These are phyloP conservation scores for Lycium ferocissimum DNA, from an alignment of 257 asterid species.

Conservation along the genomic window DNA sequence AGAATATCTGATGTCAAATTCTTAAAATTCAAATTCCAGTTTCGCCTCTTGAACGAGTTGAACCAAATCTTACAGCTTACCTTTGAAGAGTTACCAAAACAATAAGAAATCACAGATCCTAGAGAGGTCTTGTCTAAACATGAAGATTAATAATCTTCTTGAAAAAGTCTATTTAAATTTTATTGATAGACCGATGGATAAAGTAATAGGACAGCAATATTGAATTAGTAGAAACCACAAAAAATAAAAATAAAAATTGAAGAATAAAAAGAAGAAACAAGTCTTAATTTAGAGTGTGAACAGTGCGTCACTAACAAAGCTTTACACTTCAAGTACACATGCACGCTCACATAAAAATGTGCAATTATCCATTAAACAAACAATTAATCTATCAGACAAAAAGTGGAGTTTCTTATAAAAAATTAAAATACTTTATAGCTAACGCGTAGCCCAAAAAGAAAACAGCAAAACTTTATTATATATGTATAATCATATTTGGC, in stretches of 20 bases:
- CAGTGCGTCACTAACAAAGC: not conserved
- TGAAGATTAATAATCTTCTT: too few relatives aligned
- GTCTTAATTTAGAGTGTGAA: conserved; percentile 15
- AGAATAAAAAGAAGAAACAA: not conserved
- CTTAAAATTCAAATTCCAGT: too few relatives aligned
- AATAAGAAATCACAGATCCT: too few relatives aligned
- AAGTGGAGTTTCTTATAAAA: not conserved
- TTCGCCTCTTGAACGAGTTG: too few relatives aligned
- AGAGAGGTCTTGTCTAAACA: too few relatives aligned
- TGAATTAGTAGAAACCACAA: not conserved
- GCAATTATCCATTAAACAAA: not conserved
- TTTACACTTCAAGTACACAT: conserved; percentile 18
- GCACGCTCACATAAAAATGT: not conserved
- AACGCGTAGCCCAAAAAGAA: conserved; percentile 15
- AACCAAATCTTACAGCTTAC: too few relatives aligned
- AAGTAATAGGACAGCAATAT: not conserved
- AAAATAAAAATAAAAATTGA: too few relatives aligned
- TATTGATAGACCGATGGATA: not conserved
- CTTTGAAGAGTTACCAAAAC: too few relatives aligned
- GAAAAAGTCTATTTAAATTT: too few relatives aligned
- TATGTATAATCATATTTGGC: too few relatives aligned
- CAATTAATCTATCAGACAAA: not conserved
- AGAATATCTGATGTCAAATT: too few relatives aligned
- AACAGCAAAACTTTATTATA: too few relatives aligned
- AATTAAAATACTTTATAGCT: not conserved